Evolutionary conservation across 2,329 filamentous ascomycete species (phyloP), one percentile per base, ranked within the genome.

Genomic region (Xylaria sp.): DNA sequence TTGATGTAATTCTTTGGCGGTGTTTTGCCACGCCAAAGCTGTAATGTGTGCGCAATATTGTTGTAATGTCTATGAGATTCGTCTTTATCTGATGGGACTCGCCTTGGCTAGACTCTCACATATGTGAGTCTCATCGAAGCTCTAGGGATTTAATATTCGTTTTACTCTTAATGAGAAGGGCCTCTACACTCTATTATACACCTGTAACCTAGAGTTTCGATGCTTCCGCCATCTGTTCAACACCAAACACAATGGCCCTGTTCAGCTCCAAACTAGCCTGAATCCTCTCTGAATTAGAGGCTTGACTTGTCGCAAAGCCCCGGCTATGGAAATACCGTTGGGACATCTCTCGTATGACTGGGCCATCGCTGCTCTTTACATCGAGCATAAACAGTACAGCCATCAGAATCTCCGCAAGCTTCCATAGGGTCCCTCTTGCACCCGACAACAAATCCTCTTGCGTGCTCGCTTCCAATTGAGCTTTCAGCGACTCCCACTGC

Each of bases 401-500:
- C 19, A 81, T 78, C 25, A 83, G 58, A 7, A 82, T 70, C 57
- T 84, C 79, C 0, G 81, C 79, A 1, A 80, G 69, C 2, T 69
- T 66, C 74, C 79, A 83, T 2, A 82, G 72, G 1, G 84, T 61
- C 4, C 75, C 73, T 47, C 83, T 77, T 1, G 82, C 83, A 31
- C 83, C 78, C 0, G 77, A 76, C 37, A 84, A 69, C 61, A 87
- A 74, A 2, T 76, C 74, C 1, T 73, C 74, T 51, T 80, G 75
- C 0, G 73, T 60, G 11, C 71, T 74, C 0, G 43, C 57, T 15
- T 77, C 77, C 14, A 85, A 60, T 14, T 74, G 73, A 4, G 56
- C 61, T 65, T 76, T 79, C 52, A 84, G 52, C 1, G 47, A 66
- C 8, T 67, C 68, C 83, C 84, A 86, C 15, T 72, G 68, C 9